Percentiles rank a stretch among this genome's conserved stretches.
phyloP scores from a whole-genome alignment of 2,329 filamentous ascomycete species.

The Penicillium carneum region DNA sequence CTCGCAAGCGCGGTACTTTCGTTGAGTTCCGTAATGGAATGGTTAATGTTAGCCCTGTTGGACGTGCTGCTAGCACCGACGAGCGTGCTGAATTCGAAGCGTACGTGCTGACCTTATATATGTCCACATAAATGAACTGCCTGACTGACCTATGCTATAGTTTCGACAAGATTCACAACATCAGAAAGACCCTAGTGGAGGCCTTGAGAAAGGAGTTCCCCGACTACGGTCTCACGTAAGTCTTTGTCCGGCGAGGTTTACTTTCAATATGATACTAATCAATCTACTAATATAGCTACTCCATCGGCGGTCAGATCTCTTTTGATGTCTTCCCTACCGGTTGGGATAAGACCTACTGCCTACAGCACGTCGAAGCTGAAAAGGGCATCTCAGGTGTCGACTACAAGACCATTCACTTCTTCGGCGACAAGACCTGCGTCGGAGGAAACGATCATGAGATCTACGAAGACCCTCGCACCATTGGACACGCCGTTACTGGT shows the following conservation, averaged over 20 bases:
- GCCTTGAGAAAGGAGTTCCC: constrained; percentile 81
- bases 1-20: constrained; percentile 71
- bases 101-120: constrained; percentile 37
- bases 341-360: constrained; percentile 99
- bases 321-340: constrained; percentile 97
- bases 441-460: constrained; percentile 98
- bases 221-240: constrained; percentile 82
- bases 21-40: constrained; percentile 71
- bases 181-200: constrained; percentile 78
- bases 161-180: constrained; percentile 78
- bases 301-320: constrained; percentile 95
- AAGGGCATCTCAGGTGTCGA: constrained; percentile 67
- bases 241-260: constrained; percentile 34
- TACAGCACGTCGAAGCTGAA: constrained; percentile 84
- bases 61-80: constrained; percentile 80
- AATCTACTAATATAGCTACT: constrained; percentile 66
- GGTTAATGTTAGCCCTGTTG: constrained; percentile 68
- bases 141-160: constrained; percentile 35
- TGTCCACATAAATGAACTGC: neutral
- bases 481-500: constrained; percentile 80
- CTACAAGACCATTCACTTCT: constrained; percentile 94
- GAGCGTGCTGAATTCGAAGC: constrained; percentile 84
- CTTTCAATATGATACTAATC: constrained; percentile 18
- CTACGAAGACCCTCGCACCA: constrained; percentile 78
- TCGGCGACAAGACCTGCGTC: constrained; percentile 90